These are phyloP conservation scores for Pythium oligandrum DNA, from an alignment of 352 stramenopile species.

Conservation along the genomic window DNA sequence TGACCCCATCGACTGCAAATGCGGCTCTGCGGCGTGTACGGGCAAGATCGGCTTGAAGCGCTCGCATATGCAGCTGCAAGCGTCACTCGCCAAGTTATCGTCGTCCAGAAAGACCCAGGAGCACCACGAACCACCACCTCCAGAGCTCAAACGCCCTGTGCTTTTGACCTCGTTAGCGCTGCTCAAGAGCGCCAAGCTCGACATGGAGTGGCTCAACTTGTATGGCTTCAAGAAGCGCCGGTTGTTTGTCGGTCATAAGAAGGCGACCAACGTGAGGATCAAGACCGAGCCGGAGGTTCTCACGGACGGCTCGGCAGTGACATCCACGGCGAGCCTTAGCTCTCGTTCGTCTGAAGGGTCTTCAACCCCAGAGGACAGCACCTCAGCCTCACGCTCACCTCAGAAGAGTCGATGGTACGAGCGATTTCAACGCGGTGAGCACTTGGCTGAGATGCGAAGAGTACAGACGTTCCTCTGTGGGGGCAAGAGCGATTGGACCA, in stretches of 20 bases:
- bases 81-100: conserved; percentile 4
- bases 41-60: conserved; percentile 74
- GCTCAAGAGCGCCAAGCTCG: conserved; percentile 68
- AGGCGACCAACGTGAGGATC: neutral
- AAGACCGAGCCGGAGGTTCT: conserved; percentile 1
- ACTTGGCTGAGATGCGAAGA: conserved; percentile 44
- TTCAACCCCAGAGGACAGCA: conserved; percentile 36
- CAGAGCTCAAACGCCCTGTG: conserved; percentile 59
- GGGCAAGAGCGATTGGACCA: conserved; percentile 53
- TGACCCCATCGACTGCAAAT: conserved; percentile 72
- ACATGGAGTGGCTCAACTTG: conserved; percentile 52
- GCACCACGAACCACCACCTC: conserved; percentile 19
- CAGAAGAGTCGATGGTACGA: conserved; percentile 47
- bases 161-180: conserved; percentile 67
- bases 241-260: conserved; percentile 53
- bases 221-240: conserved; percentile 64
- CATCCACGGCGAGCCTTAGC: conserved; percentile 1
- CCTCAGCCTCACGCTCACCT: neutral
- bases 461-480: conserved; percentile 64
- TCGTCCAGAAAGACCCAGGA: conserved; percentile 19
- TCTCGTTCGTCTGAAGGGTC: conserved; percentile 30
- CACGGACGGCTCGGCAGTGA: neutral
- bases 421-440: conserved; percentile 26
- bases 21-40: conserved; percentile 61
- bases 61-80: conserved; percentile 27